phyloP scores from a whole-genome alignment of 495 filamentous ascomycete species.

The Trypethelium eluteriae region DNA sequence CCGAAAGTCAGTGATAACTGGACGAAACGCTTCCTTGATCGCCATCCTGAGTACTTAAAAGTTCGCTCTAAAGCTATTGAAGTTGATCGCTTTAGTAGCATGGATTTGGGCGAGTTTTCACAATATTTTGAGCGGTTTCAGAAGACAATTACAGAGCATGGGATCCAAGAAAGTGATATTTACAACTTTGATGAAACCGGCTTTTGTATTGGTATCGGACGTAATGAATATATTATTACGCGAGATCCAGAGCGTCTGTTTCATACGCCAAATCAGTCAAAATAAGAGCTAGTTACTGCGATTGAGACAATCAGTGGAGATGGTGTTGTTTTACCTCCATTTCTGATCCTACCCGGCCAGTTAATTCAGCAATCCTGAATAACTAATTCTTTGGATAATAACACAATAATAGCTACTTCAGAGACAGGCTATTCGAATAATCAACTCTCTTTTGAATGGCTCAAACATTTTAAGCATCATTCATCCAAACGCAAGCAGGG shows the following conservation, averaged over 20 bases:
- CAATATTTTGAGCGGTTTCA: slow-evolving; percentile 15
- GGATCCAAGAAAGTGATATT: slow-evolving; percentile 13
- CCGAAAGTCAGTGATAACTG: too few relatives aligned
- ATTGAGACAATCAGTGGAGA: slow-evolving; percentile 16
- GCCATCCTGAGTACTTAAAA: slow-evolving; percentile 13
- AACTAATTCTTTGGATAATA: neutral
- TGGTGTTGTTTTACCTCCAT: slow-evolving; percentile 4
- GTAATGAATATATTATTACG: too few relatives aligned
- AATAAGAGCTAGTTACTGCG: slow-evolving; percentile 14
- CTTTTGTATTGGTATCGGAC: slow-evolving; percentile 13
- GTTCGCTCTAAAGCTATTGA: slow-evolving; percentile 10
- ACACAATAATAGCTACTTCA: neutral
- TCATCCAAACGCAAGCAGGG: too few relatives aligned
- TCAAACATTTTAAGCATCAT: too few relatives aligned
- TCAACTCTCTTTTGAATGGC: slow-evolving; percentile 4
- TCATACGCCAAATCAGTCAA: too few relatives aligned
- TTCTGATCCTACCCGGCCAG: slow-evolving; percentile 19
- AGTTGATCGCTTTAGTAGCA: slow-evolving; percentile 12
- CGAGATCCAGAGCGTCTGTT: too few relatives aligned
- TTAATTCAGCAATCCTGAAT: neutral
- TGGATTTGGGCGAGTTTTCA: too few relatives aligned
- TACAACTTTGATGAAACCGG: slow-evolving; percentile 20
- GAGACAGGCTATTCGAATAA: slow-evolving; percentile 12
- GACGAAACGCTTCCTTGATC: too few relatives aligned
- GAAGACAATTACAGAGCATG: slow-evolving; percentile 5